These are phyloP conservation scores for Aureobasidium sp. DNA, from an alignment of 2,329 filamentous ascomycete genomes.

Conservation along the genomic window DNA sequence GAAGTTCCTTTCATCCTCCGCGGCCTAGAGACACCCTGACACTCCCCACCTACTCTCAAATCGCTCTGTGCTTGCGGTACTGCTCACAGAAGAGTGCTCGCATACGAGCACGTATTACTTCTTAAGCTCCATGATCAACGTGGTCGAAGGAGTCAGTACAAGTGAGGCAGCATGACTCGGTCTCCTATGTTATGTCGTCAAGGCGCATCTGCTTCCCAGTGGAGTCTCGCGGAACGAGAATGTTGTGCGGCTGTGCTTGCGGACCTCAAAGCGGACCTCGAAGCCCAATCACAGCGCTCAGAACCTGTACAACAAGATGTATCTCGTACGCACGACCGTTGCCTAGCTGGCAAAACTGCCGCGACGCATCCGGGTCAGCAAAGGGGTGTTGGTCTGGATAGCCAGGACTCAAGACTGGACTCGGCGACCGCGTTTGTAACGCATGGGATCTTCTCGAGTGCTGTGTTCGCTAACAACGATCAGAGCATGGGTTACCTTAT, in stretches of 20 bases:
- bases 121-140: not conserved
- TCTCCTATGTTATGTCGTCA: not conserved
- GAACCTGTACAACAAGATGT: not conserved
- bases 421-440: not conserved
- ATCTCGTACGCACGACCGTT: not conserved
- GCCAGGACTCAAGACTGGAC: not conserved
- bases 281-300: not conserved
- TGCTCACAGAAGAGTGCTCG: not conserved
- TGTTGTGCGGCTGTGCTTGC: not conserved
- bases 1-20: not conserved
- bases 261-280: not conserved
- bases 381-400: not conserved
- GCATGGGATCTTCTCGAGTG: not conserved
- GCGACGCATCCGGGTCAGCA: not conserved
- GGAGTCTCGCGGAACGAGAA: not conserved
- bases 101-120: not conserved
- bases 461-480: not conserved
- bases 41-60: not conserved
- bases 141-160: not conserved
- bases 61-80: not conserved
- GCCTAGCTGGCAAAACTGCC: not conserved
- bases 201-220: not conserved
- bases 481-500: not conserved
- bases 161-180: not conserved
- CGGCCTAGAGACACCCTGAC: not conserved